Percentiles rank a stretch among this genome's conserved stretches.
Evolutionary conservation across 2,329 filamentous ascomycete genomes (phyloP).

Genomic region (Fusarium pseudonygamai): DNA sequence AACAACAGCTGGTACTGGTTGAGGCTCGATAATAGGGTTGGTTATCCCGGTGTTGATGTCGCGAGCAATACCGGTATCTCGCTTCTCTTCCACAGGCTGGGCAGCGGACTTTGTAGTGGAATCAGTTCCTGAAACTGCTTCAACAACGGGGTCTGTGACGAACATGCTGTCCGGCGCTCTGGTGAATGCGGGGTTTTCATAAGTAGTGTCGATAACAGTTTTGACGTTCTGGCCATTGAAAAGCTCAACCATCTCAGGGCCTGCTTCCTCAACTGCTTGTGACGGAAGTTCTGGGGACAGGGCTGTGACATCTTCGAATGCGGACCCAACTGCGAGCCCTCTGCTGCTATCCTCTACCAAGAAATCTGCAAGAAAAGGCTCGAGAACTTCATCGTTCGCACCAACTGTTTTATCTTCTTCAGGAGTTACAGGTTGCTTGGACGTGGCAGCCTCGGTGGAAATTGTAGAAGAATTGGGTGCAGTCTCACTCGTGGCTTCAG

Average conservation of each 20-base stretch:
- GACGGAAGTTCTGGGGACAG: not conserved
- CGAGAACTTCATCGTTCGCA: not conserved
- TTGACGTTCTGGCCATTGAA: not conserved
- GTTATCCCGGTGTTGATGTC: not conserved
- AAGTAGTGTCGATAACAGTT: not conserved
- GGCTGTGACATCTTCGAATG: not conserved
- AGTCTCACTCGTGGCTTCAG: not conserved
- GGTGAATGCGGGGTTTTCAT: not conserved
- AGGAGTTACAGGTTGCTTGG: constrained; percentile 1
- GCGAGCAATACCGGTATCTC: not conserved
- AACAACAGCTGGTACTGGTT: not conserved
- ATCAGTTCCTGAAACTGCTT: not conserved
- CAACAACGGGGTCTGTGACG: not conserved
- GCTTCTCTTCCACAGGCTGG: not conserved
- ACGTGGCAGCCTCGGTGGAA: not conserved
- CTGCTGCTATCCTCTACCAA: not conserved
- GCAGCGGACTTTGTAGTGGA: not conserved
- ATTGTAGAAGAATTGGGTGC: not conserved
- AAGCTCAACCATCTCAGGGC: constrained; percentile 7
- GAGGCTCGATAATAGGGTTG: constrained; percentile 5
- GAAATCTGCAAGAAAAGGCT: not conserved
- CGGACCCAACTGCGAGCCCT: not conserved
- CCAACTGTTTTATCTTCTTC: not conserved
- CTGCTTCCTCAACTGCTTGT: not conserved
- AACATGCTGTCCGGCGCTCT: not conserved